Evolutionary conservation across 441 rosid genomes (phyloP).

Genomic region (Syzygium syzygioides): DNA sequence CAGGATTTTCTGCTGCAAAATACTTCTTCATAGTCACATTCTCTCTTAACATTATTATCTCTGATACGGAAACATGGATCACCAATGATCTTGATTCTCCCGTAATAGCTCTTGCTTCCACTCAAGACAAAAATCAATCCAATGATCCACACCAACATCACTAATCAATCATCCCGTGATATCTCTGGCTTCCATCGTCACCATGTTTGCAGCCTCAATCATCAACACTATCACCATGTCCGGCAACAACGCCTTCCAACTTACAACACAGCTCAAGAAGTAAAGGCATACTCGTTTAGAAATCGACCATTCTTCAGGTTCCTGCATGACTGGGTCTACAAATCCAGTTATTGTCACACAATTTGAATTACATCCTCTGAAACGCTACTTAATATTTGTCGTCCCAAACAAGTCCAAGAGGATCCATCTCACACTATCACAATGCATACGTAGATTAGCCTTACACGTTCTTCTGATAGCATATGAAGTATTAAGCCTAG

Average conservation of each 20-base stretch:
- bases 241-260: not conserved
- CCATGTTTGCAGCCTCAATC: not conserved
- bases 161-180: not conserved
- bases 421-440: rapidly evolving
- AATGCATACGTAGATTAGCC: not conserved
- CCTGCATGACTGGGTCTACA: not conserved
- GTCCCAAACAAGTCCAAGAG: not conserved
- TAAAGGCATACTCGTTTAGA: not conserved
- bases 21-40: not conserved
- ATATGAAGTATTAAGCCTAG: not conserved
- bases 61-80: rapidly evolving
- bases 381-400: not conserved
- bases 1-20: not conserved
- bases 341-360: not conserved
- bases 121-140: not conserved
- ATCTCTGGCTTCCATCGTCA: not conserved
- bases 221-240: not conserved
- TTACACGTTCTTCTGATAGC: not conserved
- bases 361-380: no score
- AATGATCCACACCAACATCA: not conserved
- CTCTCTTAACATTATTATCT: not conserved
- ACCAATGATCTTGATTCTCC: not conserved
- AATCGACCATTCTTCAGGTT: not conserved
- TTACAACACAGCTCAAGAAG: not conserved
- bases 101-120: not conserved